Evolutionary conservation across 1,284 basidiomycete species (phyloP).

Genomic region (Moesziomyces sp.): DNA sequence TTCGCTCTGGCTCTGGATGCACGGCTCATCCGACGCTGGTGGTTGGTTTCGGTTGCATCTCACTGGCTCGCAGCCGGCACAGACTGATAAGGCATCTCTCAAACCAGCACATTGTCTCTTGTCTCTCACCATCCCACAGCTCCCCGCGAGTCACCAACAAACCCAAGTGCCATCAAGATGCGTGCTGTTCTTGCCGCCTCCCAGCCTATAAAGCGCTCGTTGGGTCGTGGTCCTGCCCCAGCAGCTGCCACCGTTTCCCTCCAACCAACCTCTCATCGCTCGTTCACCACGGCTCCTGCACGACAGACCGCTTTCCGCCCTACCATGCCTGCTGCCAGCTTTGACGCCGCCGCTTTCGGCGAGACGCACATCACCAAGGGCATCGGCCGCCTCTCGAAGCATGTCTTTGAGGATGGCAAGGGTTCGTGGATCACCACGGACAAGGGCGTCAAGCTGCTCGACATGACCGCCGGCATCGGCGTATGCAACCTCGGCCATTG

Average conservation of each 20-base stretch:
- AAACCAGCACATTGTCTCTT: too few species aligned
- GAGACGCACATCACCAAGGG: constrained; percentile 61
- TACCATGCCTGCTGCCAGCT: constrained; percentile 35
- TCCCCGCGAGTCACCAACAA: too few species aligned
- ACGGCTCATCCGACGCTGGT: too few species aligned
- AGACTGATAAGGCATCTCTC: too few species aligned
- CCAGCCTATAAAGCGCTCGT: constrained; percentile 27
- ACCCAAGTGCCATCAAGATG: constrained; percentile 4
- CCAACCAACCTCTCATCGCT: background rate
- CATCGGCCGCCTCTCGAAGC: constrained; percentile 59
- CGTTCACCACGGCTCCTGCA: constrained; percentile 4
- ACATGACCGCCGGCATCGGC: constrained; percentile 65
- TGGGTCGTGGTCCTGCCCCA: constrained; percentile 8
- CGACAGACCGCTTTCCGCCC: constrained; percentile 13
- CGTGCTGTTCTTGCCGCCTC: constrained; percentile 20
- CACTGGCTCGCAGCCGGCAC: too few species aligned
- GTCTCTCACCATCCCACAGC: too few species aligned
- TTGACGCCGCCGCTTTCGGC: constrained; percentile 56
- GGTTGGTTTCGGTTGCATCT: too few species aligned
- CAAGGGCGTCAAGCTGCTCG: constrained; percentile 58
- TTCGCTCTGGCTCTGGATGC: too few species aligned
- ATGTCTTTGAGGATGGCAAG: constrained; percentile 58
- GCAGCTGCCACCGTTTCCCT: background rate
- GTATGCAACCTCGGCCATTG: constrained; percentile 66
- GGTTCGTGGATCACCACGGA: constrained; percentile 61